Base-by-base conservation (phyloP, 371 early-diverging fungal genomes). In the Syncephalastrum monosporum region DNA sequence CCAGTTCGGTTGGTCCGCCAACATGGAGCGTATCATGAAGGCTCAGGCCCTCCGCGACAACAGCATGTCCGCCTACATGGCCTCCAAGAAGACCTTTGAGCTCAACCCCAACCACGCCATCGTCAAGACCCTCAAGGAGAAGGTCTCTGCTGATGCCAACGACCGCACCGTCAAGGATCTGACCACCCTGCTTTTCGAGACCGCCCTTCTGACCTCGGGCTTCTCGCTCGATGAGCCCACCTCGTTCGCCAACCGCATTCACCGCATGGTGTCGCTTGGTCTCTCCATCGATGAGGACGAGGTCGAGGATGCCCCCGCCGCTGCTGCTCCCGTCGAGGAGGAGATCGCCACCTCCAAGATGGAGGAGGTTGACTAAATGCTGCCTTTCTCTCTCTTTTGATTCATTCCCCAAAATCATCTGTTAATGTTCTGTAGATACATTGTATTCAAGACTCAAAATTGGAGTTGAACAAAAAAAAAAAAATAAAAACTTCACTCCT, bases 21-120 rank as follows among this genome's bases (percentile, higher is more conserved):
- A 97, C 89, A 97, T 97, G 97, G 99, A 99, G 82, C 92, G 96
- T 80, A 98, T 99, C 89, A 98, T 99, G 96, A 95, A 92, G 84
- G 94, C 98, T 45, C 99, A 99, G 82, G 97, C 99, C 42, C 89
- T 96, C 64, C 92, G 97, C 72, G 97, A 99, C 80, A 83, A 87
- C 42, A 88, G 90, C 66, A 96, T 97, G 96, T 89, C 93, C 46
- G 79, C 90, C 44, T 97, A 96, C 91, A 95, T 96, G 97, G 93
- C 92, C 41, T 91, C 91, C 69, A 98, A 98, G 91, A 97, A 97
- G 91, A 97, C 94, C 47, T 80, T 98, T 59, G 98, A 98, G 81
- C 79, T 99, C 71, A 98, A 99, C 88, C 97, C 98, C 68, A 70
- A 83, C 59, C 92, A 99, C 83, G 71, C 94, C 46, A 96, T 97